Base-by-base conservation (phyloP, 2,329 filamentous ascomycete species). In the Fusarium nodosum region DNA sequence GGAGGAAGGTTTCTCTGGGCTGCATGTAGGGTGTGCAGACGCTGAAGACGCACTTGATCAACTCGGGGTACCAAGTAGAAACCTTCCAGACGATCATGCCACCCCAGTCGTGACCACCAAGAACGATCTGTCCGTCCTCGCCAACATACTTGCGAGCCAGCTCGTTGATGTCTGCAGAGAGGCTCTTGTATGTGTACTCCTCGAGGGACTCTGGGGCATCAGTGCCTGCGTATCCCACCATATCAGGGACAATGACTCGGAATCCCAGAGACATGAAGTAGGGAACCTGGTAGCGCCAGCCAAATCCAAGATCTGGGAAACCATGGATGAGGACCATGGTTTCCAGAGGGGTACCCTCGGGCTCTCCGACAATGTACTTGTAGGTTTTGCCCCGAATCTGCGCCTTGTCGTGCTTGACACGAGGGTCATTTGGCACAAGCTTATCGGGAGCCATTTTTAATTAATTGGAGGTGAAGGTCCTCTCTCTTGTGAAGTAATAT, bases 41-140 rank as follows among this genome's bases (percentile, higher is more conserved):
- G 71, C 87, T 88, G 82, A 97, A 95, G 64, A 97, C 83, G 73
- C 90, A 90, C 39, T 86, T 86, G 68, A 97, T 83, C 15, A 97
- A 83, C 41, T 89, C 81, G 0, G 93, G 93, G 74, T 94, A 84
- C 86, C 89, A 93, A 67, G 91, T 86, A 16, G 90, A 89, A 60
- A 91, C 81, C 56, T 93, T 88, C 85, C 93, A 97, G 56, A 91
- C 90, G 30, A 94, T 83, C 4, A 86, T 84, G 73, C 93, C 94
- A 78, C 95, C 95, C 93, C 95, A 97, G 80, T 98, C 95, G 81
- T 97, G 95, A 10, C 94, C 95, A 50, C 94, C 93, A 16, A 97
- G 86, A 59, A 97, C 90, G 75, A 97, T 91, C 58, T 81, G 81
- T 11, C 77, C 77, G 78, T 82, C 55, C 13, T 57, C 26, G 55